These are phyloP conservation scores for Lactifluus subvellereus DNA, from an alignment of 768 basidiomycete species.

Conservation along the genomic window DNA sequence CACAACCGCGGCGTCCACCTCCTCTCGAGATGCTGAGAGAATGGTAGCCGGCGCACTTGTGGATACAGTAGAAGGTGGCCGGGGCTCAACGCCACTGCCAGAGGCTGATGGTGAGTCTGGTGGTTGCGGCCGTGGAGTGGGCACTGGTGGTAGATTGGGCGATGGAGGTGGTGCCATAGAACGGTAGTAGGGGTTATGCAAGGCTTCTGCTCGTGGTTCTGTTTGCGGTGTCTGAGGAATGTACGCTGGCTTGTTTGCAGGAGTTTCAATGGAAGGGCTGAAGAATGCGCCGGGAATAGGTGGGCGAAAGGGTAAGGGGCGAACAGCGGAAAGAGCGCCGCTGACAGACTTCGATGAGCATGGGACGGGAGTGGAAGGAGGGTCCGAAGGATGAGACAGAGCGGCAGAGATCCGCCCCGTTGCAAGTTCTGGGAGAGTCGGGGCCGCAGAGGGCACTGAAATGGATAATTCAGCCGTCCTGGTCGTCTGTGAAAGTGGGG, in stretches of 20 bases:
- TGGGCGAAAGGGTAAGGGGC: slow-evolving; percentile 3
- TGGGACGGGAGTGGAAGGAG: slow-evolving; percentile 13
- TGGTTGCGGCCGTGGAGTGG: slow-evolving; percentile 18
- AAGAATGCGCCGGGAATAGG: slow-evolving; percentile 14
- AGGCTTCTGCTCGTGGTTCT: slow-evolving; percentile 11
- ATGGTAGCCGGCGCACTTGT: background rate
- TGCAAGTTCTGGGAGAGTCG: background rate
- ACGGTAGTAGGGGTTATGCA: slow-evolving; percentile 19
- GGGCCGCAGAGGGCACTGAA: background rate
- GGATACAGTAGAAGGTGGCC: slow-evolving; percentile 6
- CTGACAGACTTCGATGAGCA: slow-evolving; percentile 3
- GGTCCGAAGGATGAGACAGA: background rate
- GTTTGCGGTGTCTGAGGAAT: slow-evolving; percentile 16
- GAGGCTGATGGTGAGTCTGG: slow-evolving; percentile 12
- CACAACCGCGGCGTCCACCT: slow-evolving; percentile 23
- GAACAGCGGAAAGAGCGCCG: background rate
- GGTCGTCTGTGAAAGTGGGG: background rate
- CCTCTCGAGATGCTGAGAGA: slow-evolving; percentile 12
- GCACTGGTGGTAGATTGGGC: slow-evolving; percentile 16
- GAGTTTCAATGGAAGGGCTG: slow-evolving; percentile 11
- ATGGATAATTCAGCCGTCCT: background rate
- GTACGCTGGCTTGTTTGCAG: slow-evolving; percentile 2
- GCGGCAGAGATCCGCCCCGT: background rate
- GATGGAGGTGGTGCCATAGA: slow-evolving; percentile 26
- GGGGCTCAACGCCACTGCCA: background rate